A percentile compares a stretch with the other conserved stretches of the same genome.
Conservation (phyloP, 345 rosid species). For the Aquilaria yunnanensis region DNA sequence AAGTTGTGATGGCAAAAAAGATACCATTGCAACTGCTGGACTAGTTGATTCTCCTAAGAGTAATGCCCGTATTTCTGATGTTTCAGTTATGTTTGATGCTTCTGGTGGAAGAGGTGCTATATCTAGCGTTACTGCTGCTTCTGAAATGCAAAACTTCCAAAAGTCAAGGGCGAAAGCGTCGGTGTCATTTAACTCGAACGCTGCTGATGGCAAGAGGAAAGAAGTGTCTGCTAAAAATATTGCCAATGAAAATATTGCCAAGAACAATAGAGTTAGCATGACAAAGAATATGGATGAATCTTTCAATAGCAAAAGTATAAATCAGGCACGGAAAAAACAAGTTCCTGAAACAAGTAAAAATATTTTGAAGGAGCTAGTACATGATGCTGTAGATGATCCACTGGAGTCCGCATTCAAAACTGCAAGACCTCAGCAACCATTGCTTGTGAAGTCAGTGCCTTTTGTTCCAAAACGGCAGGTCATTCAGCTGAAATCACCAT, state of each 20-base stretch:
- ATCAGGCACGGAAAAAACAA: conserved; percentile 23
- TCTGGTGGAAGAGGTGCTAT: conserved; percentile 22
- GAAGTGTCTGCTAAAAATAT: conserved; percentile 28
- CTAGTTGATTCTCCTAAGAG: conserved; percentile 27
- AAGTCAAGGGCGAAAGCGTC: conserved; percentile 19
- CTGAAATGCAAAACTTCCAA: conserved; percentile 30
- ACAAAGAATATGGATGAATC: conserved; percentile 30
- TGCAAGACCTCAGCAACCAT: conserved; percentile 29
- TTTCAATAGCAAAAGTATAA: conserved; percentile 20
- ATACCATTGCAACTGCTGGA: conserved; percentile 15
- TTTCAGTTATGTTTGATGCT: conserved; percentile 27
- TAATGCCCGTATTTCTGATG: conserved; percentile 19
- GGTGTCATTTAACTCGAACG: conserved; percentile 20
- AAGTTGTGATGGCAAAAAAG: conserved; percentile 22
- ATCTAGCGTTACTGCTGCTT: conserved; percentile 23
- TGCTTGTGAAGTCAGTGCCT: conserved; percentile 39
- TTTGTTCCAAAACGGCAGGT: conserved; percentile 77
- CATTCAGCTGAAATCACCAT: conserved; percentile 78
- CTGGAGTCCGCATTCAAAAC: conserved; percentile 43
- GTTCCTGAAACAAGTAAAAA: conserved; percentile 29
- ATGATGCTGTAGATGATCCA: conserved; percentile 37
- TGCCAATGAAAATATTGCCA: conserved; percentile 20
- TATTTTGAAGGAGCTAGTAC: conserved; percentile 47
- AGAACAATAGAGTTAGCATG: conserved; percentile 21
- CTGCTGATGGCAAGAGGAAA: conserved; percentile 28